Percentiles rank a stretch among this genome's conserved stretches.
Conservation (phyloP, 2,329 filamentous ascomycete species). For the Thyridium curvatum region DNA sequence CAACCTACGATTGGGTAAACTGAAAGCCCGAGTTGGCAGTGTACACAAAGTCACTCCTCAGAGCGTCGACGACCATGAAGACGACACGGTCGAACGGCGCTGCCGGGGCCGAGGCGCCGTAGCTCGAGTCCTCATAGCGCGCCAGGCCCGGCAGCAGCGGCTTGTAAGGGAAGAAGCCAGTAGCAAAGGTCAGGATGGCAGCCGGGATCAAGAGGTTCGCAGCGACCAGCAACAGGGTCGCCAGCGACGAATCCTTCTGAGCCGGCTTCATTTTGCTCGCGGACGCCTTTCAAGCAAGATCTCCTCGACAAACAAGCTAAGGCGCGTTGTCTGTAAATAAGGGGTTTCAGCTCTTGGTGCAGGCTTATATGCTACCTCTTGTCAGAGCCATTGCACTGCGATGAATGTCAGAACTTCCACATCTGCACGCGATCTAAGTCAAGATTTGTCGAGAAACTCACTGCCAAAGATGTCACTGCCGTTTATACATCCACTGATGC, state of each 20-base stretch:
- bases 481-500: no score
- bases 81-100: slow-evolving; percentile 82
- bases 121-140: slow-evolving; percentile 49
- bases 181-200: slow-evolving; percentile 71
- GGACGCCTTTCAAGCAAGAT: background rate
- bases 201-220: slow-evolving; percentile 75
- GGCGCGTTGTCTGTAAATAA: no score
- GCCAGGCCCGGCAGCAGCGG: slow-evolving; percentile 84
- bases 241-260: slow-evolving; percentile 19
- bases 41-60: slow-evolving; percentile 95
- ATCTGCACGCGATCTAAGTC: no score
- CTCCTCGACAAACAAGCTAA: no score
- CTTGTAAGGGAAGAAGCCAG: slow-evolving; percentile 97
- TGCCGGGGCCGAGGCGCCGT: slow-evolving; percentile 46
- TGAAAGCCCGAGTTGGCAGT: slow-evolving; percentile 71
- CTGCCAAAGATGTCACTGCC: no score
- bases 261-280: slow-evolving; percentile 16
- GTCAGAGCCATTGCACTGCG: no score
- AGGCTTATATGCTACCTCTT: no score
- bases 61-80: slow-evolving; percentile 96
- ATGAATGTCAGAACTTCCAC: no score
- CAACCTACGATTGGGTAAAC: slow-evolving; percentile 77
- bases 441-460: no score
- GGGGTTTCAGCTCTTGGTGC: no score
- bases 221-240: slow-evolving; percentile 44